These are phyloP conservation scores for Yarrowia porcina DNA, from an alignment of 805 yeast genomes.

Conservation along the genomic window DNA sequence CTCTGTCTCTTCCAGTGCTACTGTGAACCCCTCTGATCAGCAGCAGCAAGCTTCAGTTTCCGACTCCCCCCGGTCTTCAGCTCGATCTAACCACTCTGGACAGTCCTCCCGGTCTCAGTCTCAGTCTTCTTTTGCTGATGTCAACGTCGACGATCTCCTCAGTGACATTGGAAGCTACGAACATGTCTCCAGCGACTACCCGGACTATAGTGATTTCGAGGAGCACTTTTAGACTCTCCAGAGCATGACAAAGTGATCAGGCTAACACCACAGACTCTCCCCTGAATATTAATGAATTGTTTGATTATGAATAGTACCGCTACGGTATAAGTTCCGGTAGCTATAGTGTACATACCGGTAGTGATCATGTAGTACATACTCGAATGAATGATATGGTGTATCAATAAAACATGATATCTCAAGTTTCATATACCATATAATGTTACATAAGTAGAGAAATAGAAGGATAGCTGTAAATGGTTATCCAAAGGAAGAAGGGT, in stretches of 20 bases:
- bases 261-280: neutral
- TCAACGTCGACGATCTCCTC: neutral
- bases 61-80: neutral
- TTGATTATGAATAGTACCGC: too few relatives aligned
- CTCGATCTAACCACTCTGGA: neutral
- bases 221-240: neutral
- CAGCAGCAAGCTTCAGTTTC: neutral
- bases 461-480: too few relatives aligned
- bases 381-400: too few relatives aligned
- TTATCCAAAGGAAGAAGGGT: too few relatives aligned
- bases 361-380: too few relatives aligned
- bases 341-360: too few relatives aligned
- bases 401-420: too few relatives aligned
- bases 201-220: conserved; percentile 4
- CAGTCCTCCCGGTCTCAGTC: neutral
- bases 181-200: conserved; percentile 3
- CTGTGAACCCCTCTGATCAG: neutral
- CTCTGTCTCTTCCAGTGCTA: neutral
- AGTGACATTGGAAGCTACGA: conserved; percentile 8
- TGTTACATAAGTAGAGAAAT: too few relatives aligned
- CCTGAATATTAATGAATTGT: neutral
- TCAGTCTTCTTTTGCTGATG: neutral
- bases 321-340: too few relatives aligned
- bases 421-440: too few relatives aligned
- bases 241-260: too few relatives aligned